Conservation (phyloP, 2,329 filamentous ascomycete species). For the Cucurbitaria berberidis region DNA sequence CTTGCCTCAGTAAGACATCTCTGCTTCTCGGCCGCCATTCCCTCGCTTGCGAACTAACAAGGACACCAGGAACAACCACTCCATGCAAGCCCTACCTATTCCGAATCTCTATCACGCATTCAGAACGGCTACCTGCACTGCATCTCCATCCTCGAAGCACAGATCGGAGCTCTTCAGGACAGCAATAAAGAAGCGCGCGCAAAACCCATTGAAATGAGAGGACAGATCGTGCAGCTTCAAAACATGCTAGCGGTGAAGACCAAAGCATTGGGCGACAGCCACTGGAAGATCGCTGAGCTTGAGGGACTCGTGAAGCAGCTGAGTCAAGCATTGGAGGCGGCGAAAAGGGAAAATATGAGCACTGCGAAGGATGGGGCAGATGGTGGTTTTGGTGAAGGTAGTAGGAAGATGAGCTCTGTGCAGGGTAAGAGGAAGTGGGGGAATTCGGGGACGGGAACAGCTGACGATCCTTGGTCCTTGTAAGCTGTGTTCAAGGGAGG, state of each 20-base stretch:
- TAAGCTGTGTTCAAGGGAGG: too few species aligned
- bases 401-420: too few species aligned
- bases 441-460: too few species aligned
- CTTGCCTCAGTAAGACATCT: not conserved
- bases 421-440: too few species aligned
- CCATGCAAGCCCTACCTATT: not conserved
- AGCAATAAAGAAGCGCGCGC: not conserved
- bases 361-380: too few species aligned
- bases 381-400: too few species aligned
- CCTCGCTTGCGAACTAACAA: not conserved
- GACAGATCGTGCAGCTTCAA: not conserved
- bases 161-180: not conserved
- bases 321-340: not conserved
- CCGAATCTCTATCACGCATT: slow-evolving; percentile 5
- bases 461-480: too few species aligned
- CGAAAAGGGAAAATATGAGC: too few species aligned
- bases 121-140: slow-evolving; percentile 1
- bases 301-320: not conserved
- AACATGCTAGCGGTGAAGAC: not conserved
- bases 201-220: not conserved
- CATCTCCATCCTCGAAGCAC: not conserved
- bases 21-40: not conserved
- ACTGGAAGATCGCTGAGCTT: not conserved
- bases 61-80: not conserved
- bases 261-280: not conserved